These are phyloP conservation scores for Ophioceras dolichostomum DNA, from an alignment of 2,329 filamentous ascomycete genomes.

Conservation along the genomic window DNA sequence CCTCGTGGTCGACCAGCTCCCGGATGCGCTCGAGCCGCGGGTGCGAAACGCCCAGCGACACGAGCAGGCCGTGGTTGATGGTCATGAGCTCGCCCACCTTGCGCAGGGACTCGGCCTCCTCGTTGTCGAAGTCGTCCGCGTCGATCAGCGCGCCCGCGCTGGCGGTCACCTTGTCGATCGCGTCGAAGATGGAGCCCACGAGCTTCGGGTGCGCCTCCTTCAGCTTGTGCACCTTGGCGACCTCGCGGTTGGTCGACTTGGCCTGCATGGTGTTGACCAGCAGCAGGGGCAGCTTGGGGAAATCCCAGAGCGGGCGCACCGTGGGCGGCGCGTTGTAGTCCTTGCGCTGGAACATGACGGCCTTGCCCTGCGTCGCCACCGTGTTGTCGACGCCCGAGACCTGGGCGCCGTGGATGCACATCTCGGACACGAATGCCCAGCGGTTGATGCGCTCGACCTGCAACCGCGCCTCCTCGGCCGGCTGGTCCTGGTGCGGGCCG, in stretches of 20 bases:
- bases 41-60: constrained; percentile 88
- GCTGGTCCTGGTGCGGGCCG: constrained; percentile 86
- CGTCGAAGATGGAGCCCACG: constrained; percentile 68
- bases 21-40: constrained; percentile 84
- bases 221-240: constrained; percentile 71
- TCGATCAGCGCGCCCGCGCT: constrained; percentile 41
- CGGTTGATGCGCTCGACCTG: constrained; percentile 93
- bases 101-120: constrained; percentile 45
- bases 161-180: constrained; percentile 63
- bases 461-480: constrained; percentile 70
- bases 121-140: constrained; percentile 54
- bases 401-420: constrained; percentile 95
- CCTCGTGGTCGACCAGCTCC: constrained; percentile 78
- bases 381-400: constrained; percentile 98
- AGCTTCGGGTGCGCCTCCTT: constrained; percentile 62
- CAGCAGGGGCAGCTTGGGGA: constrained; percentile 83
- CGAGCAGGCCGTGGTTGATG: constrained; percentile 85
- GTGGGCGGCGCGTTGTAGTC: constrained; percentile 67
- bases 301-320: constrained; percentile 69
- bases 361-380: constrained; percentile 85
- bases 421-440: constrained; percentile 94
- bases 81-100: constrained; percentile 79
- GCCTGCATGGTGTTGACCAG: constrained; percentile 81
- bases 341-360: constrained; percentile 75
- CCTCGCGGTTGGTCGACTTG: constrained; percentile 75